Conservation (phyloP, 805 yeast genomes). For the Candida montana region DNA sequence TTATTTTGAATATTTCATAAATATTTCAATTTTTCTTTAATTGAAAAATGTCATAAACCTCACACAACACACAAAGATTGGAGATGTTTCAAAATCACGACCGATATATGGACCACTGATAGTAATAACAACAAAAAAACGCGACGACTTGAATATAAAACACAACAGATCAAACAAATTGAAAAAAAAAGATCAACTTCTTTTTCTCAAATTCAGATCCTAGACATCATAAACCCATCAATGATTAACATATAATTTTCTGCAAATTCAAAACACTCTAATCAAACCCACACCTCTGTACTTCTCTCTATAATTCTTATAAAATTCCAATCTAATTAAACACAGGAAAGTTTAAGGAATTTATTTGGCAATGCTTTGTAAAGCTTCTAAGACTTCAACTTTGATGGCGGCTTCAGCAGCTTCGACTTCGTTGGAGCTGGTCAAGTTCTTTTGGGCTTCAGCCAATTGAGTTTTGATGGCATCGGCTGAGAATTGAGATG, state of each 20-base stretch:
- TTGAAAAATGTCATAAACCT: constrained; percentile 4
- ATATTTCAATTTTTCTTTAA: constrained; percentile 9
- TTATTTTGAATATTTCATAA: constrained; percentile 13
- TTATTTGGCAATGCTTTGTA: constrained; percentile 75
- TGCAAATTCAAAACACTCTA: background rate
- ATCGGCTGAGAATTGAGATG: constrained; percentile 78
- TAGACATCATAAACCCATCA: too few species aligned
- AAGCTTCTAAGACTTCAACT: constrained; percentile 93
- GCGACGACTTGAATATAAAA: background rate
- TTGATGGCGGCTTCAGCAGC: constrained; percentile 95
- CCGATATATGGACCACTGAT: too few species aligned
- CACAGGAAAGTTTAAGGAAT: background rate
- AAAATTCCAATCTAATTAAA: background rate
- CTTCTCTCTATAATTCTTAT: background rate
- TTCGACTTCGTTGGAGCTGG: constrained; percentile 78
- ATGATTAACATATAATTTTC: background rate
- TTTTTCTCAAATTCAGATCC: background rate
- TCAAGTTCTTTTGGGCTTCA: constrained; percentile 89
- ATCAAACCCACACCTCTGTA: background rate
- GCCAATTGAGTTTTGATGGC: constrained; percentile 75
- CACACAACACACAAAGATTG: background rate
- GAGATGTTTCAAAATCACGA: background rate
- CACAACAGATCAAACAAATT: background rate
- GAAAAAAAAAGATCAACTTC: background rate
- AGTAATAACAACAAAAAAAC: background rate